phyloP scores from a whole-genome alignment of 192 early-diverging fungal genomes.

The Cladochytrium replicatum region DNA sequence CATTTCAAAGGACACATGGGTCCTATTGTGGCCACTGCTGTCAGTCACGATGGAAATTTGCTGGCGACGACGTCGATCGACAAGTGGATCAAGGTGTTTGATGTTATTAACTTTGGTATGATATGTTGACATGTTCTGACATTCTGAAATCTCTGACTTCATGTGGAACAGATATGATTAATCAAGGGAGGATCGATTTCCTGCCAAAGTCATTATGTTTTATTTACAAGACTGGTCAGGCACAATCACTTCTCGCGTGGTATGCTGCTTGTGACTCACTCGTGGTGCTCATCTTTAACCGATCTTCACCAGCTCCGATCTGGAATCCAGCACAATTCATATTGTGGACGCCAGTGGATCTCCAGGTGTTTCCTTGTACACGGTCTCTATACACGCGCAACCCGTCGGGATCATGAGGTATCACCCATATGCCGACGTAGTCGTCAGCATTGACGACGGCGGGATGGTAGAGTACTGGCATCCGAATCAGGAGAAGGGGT shows the following conservation, averaged over 20 bases:
- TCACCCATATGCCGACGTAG: constrained; percentile 60
- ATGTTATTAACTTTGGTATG: constrained; percentile 88
- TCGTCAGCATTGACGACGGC: constrained; percentile 71
- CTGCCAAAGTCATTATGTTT: constrained; percentile 72
- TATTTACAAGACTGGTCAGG: constrained; percentile 75
- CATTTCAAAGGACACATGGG: constrained; percentile 86
- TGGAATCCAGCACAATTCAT: constrained; percentile 55
- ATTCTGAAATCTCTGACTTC: neutral
- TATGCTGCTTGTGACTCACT: constrained; percentile 22
- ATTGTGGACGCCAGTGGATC: constrained; percentile 61
- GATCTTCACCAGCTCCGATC: constrained; percentile 55
- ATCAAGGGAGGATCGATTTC: constrained; percentile 74
- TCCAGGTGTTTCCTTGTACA: constrained; percentile 42
- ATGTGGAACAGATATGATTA: constrained; percentile 80
- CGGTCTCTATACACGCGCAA: constrained; percentile 57
- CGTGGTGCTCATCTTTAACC: neutral
- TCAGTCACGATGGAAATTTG: constrained; percentile 58
- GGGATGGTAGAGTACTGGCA: constrained; percentile 96
- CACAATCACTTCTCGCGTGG: constrained; percentile 71
- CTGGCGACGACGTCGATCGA: constrained; percentile 77
- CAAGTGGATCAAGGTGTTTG: constrained; percentile 85
- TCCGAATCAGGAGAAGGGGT: constrained; percentile 28
- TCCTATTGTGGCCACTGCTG: constrained; percentile 36
- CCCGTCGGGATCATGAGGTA: constrained; percentile 77
- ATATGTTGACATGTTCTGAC: neutral